Percentiles rank a stretch among this genome's conserved stretches.
These are phyloP conservation scores for Polyporus tsugae DNA, from an alignment of 1,284 basidiomycete species.

Conservation along the genomic window DNA sequence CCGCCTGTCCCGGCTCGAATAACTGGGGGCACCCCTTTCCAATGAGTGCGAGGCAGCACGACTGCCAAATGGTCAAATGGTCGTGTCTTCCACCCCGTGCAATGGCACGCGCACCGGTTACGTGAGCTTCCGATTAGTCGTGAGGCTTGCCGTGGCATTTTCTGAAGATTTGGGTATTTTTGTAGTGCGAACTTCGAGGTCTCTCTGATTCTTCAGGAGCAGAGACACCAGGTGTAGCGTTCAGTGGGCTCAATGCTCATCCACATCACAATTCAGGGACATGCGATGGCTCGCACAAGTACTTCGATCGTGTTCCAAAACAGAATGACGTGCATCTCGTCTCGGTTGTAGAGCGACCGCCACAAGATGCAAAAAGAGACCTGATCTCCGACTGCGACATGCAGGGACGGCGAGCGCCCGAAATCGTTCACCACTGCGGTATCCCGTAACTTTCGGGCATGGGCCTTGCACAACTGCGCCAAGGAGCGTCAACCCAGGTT, in stretches of 20 bases:
- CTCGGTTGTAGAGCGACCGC: slow-evolving; percentile 4
- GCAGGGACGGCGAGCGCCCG: background rate
- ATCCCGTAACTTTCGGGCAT: slow-evolving; percentile 7
- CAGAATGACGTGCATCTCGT: background rate
- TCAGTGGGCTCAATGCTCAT: background rate
- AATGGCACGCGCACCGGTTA: background rate
- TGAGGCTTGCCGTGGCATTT: background rate
- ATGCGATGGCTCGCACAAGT: too few species aligned
- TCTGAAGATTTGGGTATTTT: background rate
- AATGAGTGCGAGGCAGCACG: slow-evolving; percentile 12
- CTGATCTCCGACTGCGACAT: background rate
- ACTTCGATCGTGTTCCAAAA: slow-evolving; percentile 16
- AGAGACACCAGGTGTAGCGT: background rate
- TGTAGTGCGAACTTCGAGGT: background rate
- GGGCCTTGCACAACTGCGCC: background rate
- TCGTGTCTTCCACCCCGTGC: background rate
- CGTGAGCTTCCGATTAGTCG: background rate
- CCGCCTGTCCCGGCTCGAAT: slow-evolving; percentile 14
- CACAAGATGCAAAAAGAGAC: background rate
- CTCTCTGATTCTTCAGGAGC: slow-evolving; percentile 7
- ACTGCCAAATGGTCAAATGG: background rate
- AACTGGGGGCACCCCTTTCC: slow-evolving; percentile 13
- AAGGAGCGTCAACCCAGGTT: slow-evolving; percentile 1
- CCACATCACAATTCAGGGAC: slow-evolving; percentile 7
- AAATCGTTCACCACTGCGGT: background rate